Base-by-base conservation (phyloP, 2,329 filamentous ascomycete genomes). In the Aspergillus alliaceus region DNA sequence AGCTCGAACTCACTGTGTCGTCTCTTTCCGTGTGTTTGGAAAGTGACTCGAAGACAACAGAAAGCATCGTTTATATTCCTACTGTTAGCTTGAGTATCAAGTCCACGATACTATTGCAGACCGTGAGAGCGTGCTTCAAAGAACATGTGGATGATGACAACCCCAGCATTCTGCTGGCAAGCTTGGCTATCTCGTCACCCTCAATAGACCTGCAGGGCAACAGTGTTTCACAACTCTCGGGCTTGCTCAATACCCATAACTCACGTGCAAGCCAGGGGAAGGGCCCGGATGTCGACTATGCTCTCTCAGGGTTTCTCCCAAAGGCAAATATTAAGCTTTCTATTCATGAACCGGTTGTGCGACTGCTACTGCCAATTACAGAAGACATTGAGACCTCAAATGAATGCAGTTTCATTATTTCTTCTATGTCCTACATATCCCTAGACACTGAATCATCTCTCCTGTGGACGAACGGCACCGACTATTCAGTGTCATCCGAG, bases 361-460 rank as follows among this genome's bases (percentile, higher is more conserved):
- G 96, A 65, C 93, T 99, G 61, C 87, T 93, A 7, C 80, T 99
- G 4, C 93, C 93, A 5, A 88, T 93, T 0, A 85, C 95, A 60
- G 85, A 89, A 59, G 72, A 77, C 48, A 73, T 79, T 4, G 70
- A 77, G 51, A 75, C 74, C 39, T 84, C 86, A 0, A 90, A 92
- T 59, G 93, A 98, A 63, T 98, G 95, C 64, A 95, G 99, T 69
- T 82, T 99, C 29, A 89, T 99, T 42, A 96, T 99, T 48, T 96
- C 91, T 1, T 95, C 92, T 2, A 91, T 96, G 9, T 98, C 96
- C 0, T 96, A 93, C 0, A 86, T 98, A 35, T 96, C 93, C 0
- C 78, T 98, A 22, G 95, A 99, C 68, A 83, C 96, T 48, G 95
- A 99, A 69, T 96, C 95, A 0, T 96, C 92, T n/a, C 95, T 99